phyloP scores from a whole-genome alignment of 805 yeast species.

The Komagataella populi region DNA sequence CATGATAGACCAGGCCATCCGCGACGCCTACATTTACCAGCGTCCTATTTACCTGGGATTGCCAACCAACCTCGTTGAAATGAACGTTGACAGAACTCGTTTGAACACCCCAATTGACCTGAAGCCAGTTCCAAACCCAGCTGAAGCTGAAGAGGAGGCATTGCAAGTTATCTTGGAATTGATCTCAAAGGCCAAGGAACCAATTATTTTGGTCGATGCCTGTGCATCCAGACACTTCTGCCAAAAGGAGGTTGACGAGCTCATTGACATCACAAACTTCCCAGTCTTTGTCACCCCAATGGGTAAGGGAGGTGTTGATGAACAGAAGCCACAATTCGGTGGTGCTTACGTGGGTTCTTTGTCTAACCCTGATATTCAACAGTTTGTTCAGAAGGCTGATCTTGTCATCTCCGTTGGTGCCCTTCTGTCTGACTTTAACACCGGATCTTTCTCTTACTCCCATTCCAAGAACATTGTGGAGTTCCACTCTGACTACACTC shows the following conservation, averaged over 20 bases:
- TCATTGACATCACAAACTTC: constrained; percentile 59
- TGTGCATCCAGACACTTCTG: constrained; percentile 74
- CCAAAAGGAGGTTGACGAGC: constrained; percentile 43
- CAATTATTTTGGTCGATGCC: constrained; percentile 73
- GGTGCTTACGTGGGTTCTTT: constrained; percentile 83
- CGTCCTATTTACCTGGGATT: constrained; percentile 76
- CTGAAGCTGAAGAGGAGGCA: constrained; percentile 51
- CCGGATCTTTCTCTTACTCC: constrained; percentile 74
- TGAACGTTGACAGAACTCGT: constrained; percentile 38
- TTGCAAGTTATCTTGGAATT: constrained; percentile 35
- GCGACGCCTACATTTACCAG: constrained; percentile 56
- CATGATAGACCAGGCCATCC: constrained; percentile 61
- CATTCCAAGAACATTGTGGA: constrained; percentile 67
- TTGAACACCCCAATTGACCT: constrained; percentile 57
- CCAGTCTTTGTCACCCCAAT: constrained; percentile 81
- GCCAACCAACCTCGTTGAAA: constrained; percentile 72
- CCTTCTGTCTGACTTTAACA: constrained; percentile 76
- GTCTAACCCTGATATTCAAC: constrained; percentile 59
- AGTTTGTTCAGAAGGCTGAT: constrained; percentile 62
- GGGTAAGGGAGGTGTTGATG: constrained; percentile 78
- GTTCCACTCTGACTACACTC: constrained; percentile 67
- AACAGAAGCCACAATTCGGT: constrained; percentile 58
- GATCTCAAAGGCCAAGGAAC: constrained; percentile 48
- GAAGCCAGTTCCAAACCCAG: constrained; percentile 40
- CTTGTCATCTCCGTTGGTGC: constrained; percentile 72